Conservation (phyloP, 768 basidiomycete species). For the Mycena leptocephala region DNA sequence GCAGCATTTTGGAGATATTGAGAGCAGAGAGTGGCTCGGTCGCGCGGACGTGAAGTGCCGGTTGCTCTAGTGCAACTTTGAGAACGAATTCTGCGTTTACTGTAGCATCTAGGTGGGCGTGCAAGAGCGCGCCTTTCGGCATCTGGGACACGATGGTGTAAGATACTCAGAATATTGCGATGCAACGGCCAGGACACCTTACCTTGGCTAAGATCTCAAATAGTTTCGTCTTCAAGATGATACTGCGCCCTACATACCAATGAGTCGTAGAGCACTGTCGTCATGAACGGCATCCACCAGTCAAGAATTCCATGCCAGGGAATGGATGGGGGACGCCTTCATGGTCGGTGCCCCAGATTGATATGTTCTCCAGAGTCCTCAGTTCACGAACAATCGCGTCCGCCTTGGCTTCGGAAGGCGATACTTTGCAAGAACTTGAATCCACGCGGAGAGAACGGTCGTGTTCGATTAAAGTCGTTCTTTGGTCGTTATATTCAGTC, state of each 20-base stretch:
- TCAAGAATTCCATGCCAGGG: conserved; percentile 87
- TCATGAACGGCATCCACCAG: conserved; percentile 57
- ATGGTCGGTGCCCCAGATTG: conserved; percentile 74
- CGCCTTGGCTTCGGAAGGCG: conserved; percentile 64
- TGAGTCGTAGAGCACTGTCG: neutral
- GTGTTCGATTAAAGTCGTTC: conserved; percentile 54
- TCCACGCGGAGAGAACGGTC: conserved; percentile 73
- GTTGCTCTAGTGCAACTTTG: conserved; percentile 68
- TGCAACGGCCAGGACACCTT: neutral
- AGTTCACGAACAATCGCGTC: conserved; percentile 72
- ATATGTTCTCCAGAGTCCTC: conserved; percentile 67
- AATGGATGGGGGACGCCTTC: conserved; percentile 71
- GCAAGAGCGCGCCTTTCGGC: conserved; percentile 86
- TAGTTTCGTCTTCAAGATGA: conserved; percentile 74
- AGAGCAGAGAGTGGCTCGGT: conserved; percentile 54
- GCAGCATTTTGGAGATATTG: conserved; percentile 62
- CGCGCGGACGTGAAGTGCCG: conserved; percentile 74
- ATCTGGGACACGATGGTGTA: conserved; percentile 66
- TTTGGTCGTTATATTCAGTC: conserved; percentile 48
- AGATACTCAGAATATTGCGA: neutral
- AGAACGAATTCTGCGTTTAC: conserved; percentile 71
- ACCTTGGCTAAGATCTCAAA: conserved; percentile 78
- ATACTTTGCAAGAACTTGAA: conserved; percentile 46
- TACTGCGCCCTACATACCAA: conserved; percentile 59
- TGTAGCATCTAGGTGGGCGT: conserved; percentile 84